Evolutionary conservation across 2,329 filamentous ascomycete species (phyloP).

Genomic region (Penicillium sumatraense): DNA sequence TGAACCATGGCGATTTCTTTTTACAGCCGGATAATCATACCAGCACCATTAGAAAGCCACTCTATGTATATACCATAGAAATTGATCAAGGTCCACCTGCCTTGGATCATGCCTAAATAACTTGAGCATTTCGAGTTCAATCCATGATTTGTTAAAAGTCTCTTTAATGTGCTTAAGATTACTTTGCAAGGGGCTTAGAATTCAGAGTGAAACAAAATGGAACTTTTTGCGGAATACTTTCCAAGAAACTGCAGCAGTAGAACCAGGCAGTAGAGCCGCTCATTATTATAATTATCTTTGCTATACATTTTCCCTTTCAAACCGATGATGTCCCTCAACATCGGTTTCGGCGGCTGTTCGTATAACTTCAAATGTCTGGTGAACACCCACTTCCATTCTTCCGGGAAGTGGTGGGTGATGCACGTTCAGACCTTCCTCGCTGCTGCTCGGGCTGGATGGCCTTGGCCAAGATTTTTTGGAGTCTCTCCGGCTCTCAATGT

Average conservation of each 20-base stretch:
- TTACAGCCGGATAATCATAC: background rate
- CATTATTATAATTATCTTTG: background rate
- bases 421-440: constrained; percentile 34
- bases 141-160: no score
- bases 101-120: background rate
- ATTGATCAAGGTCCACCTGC: background rate
- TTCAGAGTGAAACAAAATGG: background rate
- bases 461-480: constrained; percentile 19
- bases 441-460: constrained; percentile 27
- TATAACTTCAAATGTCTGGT: constrained; percentile 37
- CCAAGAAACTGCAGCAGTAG: background rate
- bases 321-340: background rate
- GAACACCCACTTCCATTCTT: constrained; percentile 33
- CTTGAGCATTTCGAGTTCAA: no score
- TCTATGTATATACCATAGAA: background rate
- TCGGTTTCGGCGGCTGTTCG: constrained; percentile 18
- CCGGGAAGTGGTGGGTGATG: constrained; percentile 15
- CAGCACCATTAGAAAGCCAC: background rate
- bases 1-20: background rate
- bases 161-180: no score
- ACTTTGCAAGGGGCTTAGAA: background rate
- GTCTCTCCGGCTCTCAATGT: constrained; percentile 29
- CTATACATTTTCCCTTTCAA: background rate
- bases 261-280: background rate
- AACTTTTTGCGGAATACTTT: background rate